Base-by-base conservation (phyloP, 192 early-diverging fungal species). In the Chytriomyces confervae region DNA sequence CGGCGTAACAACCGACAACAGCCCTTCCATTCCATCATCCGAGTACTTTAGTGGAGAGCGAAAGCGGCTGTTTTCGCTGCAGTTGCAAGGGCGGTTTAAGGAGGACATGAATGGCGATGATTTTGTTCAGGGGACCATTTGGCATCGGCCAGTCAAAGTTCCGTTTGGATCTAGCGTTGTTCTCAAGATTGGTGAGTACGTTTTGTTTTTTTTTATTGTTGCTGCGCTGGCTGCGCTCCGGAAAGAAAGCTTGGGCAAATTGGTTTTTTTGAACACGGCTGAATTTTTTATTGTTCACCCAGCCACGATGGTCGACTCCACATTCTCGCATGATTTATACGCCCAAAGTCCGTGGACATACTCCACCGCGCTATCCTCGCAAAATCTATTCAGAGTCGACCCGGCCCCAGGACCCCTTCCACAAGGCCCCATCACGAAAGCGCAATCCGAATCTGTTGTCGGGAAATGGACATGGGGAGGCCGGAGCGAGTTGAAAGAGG, bases 51-150 rank as follows among this genome's bases (percentile, higher is more conserved):
- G 11, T 43, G 85, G 86, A 0, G 72, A 65, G 1, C 72, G 79
- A 46, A 74, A 74, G 16, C 82, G 88, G 57, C 78, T 81, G 8
- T 90, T 87, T 81, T 92, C 90, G 20, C 79, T 92, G 24, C 88
- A 92, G 62, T 67, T 92, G 43, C 87, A 85, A 48, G 85, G 84
- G 18, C 79, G 87, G 20, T 92, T 92, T 67, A 89, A 85, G 77
- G 66, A 68, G 44, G 43, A 43, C 10, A 68, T 68, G 16, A 57
- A 50, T 18, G 69, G 50, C 10, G 50, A 72, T 27, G 69, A 72
- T 24, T 78, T 91, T 11, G 44, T 91, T 6, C 91, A 91, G 81
- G 91, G 91, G 7, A 88, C 86, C 68, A 78, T 85, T 43, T 92
- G 91, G 72, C 85, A 91, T 60, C 57, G 78, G n/a, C 85, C 85